Base-by-base conservation (phyloP, 208 protist genomes). In the Leishmania aethiopica region DNA sequence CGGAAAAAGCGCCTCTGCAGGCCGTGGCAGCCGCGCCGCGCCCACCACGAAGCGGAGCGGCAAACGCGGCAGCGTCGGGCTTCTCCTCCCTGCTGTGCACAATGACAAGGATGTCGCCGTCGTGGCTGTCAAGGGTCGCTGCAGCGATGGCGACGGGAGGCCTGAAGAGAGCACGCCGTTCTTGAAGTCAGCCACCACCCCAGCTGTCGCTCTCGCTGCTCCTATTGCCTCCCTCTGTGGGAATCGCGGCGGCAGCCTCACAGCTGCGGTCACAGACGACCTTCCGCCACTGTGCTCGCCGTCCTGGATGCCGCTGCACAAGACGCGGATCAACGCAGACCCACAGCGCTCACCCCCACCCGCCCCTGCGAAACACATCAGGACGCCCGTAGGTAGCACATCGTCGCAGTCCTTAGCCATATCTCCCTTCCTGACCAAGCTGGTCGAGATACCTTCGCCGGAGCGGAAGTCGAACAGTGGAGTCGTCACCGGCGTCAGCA, bases 201-300 rank as follows among this genome's bases (percentile, higher is more conserved):
- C 45, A 3, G n/a, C 17, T n/a, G 32, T 15, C 35, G 47, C 51
- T 62, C 72, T 47, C 51, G 6, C 51, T 25, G 55, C 2, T 74
- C 25, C 69, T 37, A 40, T 60, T 32, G 13, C n/a, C 15, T 25
- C 32, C 35, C 19, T 11, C 2, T 2, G 13, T 45, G 51, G 17
- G 72, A 4, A 25, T 32, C 45, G 45, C 72, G 59, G n/a, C 51
- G 51, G 35, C 25, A 11, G n/a, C 35, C 25, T 60, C n/a, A 19
- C 49, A 22, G 45, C 15, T 28, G 72, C 15, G 8, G 72, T 60
- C n/a, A 10, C n/a, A 40, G 72, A 77, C 19, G 35, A 8, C 51
- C 72, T 77, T 42, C 72, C 72, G 19, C 49, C 47, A 13, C 35
- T 77, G 35, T 47, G 72, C 17, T 35, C 51, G 72, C 72, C 62